These are phyloP conservation scores for Starmerella geochares DNA, from an alignment of 805 yeast genomes.

Conservation along the genomic window DNA sequence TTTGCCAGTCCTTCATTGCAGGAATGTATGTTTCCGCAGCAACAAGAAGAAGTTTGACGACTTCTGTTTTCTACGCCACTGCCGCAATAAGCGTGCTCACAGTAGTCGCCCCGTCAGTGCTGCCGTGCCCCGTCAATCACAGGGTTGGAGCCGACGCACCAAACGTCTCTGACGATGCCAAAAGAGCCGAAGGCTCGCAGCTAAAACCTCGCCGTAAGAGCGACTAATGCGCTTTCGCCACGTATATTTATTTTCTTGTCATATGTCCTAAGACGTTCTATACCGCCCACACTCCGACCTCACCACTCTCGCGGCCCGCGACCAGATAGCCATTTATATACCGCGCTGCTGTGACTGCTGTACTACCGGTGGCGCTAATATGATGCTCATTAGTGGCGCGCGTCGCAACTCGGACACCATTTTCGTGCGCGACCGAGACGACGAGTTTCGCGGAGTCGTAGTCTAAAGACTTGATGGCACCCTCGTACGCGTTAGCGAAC, in stretches of 20 bases:
- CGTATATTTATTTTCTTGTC: constrained; percentile 1
- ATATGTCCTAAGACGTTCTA: background rate
- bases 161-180: constrained; percentile 4
- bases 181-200: background rate
- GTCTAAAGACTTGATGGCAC: constrained; percentile 46
- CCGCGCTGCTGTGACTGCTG: constrained; percentile 37
- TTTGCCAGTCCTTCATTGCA: background rate
- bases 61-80: constrained; percentile 61
- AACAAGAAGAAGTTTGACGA: constrained; percentile 39
- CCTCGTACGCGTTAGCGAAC: constrained; percentile 52
- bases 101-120: constrained; percentile 39
- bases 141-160: constrained; percentile 24
- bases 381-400: constrained; percentile 45
- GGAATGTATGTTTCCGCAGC: constrained; percentile 29
- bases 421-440: constrained; percentile 39
- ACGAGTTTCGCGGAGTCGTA: constrained; percentile 52
- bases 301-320: constrained; percentile 54
- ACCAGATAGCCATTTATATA: constrained; percentile 57
- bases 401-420: constrained; percentile 48
- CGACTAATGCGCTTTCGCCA: background rate
- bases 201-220: background rate
- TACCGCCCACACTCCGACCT: constrained; percentile 54
- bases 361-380: constrained; percentile 40
- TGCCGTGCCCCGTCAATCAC: constrained; percentile 30
- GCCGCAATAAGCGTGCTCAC: constrained; percentile 64